Conservation (phyloP, 352 stramenopile species). For the Globisporangium middletonii region DNA sequence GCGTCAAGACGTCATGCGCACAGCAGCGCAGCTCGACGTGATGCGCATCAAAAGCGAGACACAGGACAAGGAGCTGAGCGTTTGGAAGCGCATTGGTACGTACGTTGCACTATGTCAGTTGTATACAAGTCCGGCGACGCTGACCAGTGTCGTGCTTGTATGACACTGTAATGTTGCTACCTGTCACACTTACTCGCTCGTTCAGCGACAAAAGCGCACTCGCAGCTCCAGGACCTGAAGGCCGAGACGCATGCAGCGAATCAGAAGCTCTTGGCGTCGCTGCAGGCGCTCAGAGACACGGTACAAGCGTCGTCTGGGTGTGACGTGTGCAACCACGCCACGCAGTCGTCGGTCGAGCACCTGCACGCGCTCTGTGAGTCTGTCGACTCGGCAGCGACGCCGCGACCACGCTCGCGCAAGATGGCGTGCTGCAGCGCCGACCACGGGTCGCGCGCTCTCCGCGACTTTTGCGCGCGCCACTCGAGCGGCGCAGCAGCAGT, state of each 20-base stretch:
- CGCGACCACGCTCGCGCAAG: not conserved
- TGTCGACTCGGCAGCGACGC: constrained; percentile 1
- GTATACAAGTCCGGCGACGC: not conserved
- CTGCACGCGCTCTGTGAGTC: not conserved
- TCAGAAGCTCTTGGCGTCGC: not conserved
- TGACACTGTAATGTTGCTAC: not conserved
- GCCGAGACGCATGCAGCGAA: constrained; percentile 6
- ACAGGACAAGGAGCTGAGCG: constrained; percentile 17
- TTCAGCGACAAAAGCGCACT: constrained; percentile 8
- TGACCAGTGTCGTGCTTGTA: not conserved
- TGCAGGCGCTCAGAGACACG: constrained; percentile 4
- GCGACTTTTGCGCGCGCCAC: constrained; percentile 11
- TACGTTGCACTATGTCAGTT: not conserved
- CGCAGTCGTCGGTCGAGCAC: not conserved
- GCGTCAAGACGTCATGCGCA: constrained; percentile 22
- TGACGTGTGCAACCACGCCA: not conserved
- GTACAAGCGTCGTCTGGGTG: constrained; percentile 4
- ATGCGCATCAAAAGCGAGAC: constrained; percentile 21
- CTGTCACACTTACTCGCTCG: not conserved
- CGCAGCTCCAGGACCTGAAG: constrained; percentile 3
- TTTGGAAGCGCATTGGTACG: constrained; percentile 34
- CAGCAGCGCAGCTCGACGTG: constrained; percentile 11
- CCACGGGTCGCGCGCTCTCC: constrained; percentile 2
- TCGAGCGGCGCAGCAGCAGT: not conserved
- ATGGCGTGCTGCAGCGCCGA: constrained; percentile 9